Conservation (phyloP, 768 basidiomycete species). For the Plicaturopsis crispa region DNA sequence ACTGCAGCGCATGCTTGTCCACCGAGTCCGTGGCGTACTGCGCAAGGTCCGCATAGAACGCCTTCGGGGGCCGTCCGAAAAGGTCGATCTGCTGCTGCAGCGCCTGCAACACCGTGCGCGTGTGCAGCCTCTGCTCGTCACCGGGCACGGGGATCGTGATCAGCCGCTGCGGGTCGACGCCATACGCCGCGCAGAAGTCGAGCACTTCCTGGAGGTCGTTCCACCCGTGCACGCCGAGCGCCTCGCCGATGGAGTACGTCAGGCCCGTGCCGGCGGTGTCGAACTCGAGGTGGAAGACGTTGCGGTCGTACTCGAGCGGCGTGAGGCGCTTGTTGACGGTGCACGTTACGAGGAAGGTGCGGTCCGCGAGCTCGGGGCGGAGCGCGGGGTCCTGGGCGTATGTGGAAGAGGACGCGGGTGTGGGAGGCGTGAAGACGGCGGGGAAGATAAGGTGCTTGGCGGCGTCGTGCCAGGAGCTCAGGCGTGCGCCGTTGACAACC, state of each 20-base stretch:
- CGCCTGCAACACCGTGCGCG: constrained; percentile 90
- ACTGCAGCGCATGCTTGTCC: constrained; percentile 77
- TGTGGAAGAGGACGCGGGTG: constrained; percentile 20
- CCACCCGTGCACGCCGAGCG: constrained; percentile 96
- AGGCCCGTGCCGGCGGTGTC: constrained; percentile 87
- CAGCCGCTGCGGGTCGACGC: constrained; percentile 70
- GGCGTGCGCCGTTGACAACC: constrained; percentile 50
- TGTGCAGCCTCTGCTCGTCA: constrained; percentile 66
- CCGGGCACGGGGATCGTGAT: constrained; percentile 74
- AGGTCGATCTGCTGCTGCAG: constrained; percentile 96
- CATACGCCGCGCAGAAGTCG: constrained; percentile 91
- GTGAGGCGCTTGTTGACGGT: constrained; percentile 92
- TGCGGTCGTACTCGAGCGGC: constrained; percentile 92
- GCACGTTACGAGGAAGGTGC: constrained; percentile 90
- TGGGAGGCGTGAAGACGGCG: constrained; percentile 58
- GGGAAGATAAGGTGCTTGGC: constrained; percentile 89
- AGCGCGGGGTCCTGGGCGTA: constrained; percentile 60
- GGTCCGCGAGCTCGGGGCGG: constrained; percentile 82
- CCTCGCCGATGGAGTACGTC: constrained; percentile 94
- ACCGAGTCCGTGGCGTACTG: constrained; percentile 59
- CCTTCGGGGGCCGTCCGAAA: constrained; percentile 93
- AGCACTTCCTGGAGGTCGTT: constrained; percentile 85
- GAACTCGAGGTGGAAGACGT: constrained; percentile 98
- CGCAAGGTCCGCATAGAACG: constrained; percentile 87
- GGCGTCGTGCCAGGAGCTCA: constrained; percentile 76